Base-by-base conservation (phyloP, 1,284 basidiomycete genomes). In the Bondarzewia mesenterica region DNA sequence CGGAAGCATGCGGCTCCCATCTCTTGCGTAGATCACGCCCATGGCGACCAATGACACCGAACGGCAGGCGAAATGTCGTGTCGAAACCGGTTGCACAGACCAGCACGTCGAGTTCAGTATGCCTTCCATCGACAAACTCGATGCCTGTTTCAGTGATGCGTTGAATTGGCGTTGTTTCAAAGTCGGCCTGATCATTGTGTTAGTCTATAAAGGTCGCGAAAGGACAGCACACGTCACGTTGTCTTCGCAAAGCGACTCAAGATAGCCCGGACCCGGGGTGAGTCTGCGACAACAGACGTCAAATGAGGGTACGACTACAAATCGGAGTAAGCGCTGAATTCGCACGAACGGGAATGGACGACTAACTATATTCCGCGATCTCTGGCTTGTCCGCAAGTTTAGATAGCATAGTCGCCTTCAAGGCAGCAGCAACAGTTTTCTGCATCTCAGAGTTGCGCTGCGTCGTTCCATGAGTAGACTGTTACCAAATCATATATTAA, bases 31-130 rank as follows among this genome's bases (percentile, higher is more conserved):
- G 62, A 26, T 70, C 64, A 7, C 67, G 50, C 5, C 74, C 72
- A 20, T 65, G 61, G 23, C 70, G 68, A 8, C 76, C 78, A 45
- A 75, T 58, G 50, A 79, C 62, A 20, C 70, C 66, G 52, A 77
- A 74, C 3, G 69, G 68, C 29, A 66, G 67, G 42, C 64, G 62
- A 62, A 56, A 77, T 0, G 70, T 66, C 0, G 72, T 71, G 56
- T 80, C 74, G 55, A 71, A 80, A 3, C 75, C 75, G 48, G 78
- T 81, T 1, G 80, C 79, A 57, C 77, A 80, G 21, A 81, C 62
- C 38, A 82, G 72, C 38, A 79, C 60, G 56, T 81, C 77, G 40
- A 80, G 66, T 25, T 74, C 70, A 50, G 71, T 63, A 49, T 68
- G 63, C 42, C 67, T 63, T 1, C 77, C 78, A 46, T 79, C 75